Percentiles rank a stretch among this genome's conserved stretches.
phyloP scores from a whole-genome alignment of 805 yeast genomes.

The Candida ulmi region DNA sequence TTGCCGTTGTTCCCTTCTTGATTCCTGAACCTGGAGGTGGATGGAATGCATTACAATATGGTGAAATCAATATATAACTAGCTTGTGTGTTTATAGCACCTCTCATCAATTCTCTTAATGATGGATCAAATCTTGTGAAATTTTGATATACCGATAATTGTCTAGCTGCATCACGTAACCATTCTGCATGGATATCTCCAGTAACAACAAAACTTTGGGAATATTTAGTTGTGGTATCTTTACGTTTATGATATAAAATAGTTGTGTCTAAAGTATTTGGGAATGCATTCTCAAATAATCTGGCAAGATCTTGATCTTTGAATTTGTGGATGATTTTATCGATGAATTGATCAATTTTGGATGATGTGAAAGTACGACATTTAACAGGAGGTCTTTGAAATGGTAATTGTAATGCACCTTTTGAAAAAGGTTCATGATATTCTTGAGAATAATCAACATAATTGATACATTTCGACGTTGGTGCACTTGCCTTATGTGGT shows the following conservation, averaged over 20 bases:
- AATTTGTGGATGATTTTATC: conserved; percentile 28
- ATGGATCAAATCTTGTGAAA: conserved; percentile 45
- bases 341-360: conserved; percentile 36
- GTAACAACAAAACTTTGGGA: conserved; percentile 78
- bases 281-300: conserved; percentile 73
- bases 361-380: conserved; percentile 72
- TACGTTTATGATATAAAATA: conserved; percentile 55
- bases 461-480: conserved; percentile 42
- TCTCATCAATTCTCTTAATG: conserved; percentile 45
- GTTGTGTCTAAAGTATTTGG: conserved; percentile 91
- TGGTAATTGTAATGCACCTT: conserved; percentile 53
- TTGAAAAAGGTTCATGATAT: conserved; percentile 50
- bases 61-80: conserved; percentile 50
- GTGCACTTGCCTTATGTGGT: not conserved
- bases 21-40: conserved; percentile 55
- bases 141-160: conserved; percentile 75
- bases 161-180: conserved; percentile 85
- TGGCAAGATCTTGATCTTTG: conserved; percentile 58
- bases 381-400: conserved; percentile 67
- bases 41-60: conserved; percentile 90
- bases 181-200: conserved; percentile 91
- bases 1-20: conserved; percentile 42
- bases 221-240: conserved; percentile 6
- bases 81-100: conserved; percentile 87
- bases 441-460: conserved; percentile 55